Base-by-base conservation (phyloP, 2,329 filamentous ascomycete genomes). In the Plectosphaerella plurivora region DNA sequence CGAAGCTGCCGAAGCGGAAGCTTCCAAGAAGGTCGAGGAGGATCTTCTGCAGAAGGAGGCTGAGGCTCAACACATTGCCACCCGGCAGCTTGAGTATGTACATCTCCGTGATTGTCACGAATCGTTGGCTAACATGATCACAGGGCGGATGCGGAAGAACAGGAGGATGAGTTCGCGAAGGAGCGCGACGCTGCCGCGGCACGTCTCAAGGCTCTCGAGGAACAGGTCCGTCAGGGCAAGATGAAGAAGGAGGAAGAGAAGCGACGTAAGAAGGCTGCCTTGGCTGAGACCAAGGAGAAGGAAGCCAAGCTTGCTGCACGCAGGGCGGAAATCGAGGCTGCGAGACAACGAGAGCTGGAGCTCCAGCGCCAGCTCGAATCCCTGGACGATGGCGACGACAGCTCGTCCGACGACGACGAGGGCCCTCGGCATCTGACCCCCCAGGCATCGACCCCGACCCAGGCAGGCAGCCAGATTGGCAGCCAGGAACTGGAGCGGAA, bases 231-330 rank as follows among this genome's bases (percentile, higher is more conserved):
- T 57, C 89, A 92, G 65, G 91, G 92, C 63, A 99, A 97, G 74
- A 74, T 97, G 50, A 93, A 91, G 77, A 97, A 96, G 71, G 89
- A 95, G 60, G 94, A 99, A 68, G 94, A 97, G 73, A 97, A 96
- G 77, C 89, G 87, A 57, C 87, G 83, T 61, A 94, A 91, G 76
- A 92, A 96, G 73, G 93, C 91, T 20, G 91, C 91, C 10, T 78
- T 89, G 63, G 88, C 88, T 48, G 90, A 94, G 60, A 84, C 91
- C 8, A 93, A 91, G 69, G 90, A 96, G 62, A 92, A 95, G 66
- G 93, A 97, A 68, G 78, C 85, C 50, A 87, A 88, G 66, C 76
- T 97, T 58, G 89, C 89, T 22, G 87, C 89, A 36, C 89, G 94
- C 62, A 86, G 90, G 60, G 92, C 90, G 2, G 93, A 99, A 70